phyloP scores from a whole-genome alignment of 495 filamentous ascomycete species.

The Aspergillus olivimuriae region DNA sequence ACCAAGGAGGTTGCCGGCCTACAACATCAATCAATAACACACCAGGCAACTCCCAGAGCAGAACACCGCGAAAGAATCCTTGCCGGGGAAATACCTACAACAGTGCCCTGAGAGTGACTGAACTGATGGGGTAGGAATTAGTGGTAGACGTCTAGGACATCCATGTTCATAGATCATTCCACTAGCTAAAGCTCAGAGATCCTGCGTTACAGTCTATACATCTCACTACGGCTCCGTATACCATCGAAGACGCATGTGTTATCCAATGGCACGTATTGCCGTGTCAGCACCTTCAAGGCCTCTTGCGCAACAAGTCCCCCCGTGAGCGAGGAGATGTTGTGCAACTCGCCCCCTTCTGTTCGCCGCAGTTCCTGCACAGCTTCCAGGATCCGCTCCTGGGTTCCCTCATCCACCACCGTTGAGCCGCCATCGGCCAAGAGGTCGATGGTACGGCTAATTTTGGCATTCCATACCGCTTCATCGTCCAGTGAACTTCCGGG shows the following conservation, averaged over 20 bases:
- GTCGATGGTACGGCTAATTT: constrained; percentile 36
- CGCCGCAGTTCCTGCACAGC: constrained; percentile 63
- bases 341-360: constrained; percentile 79
- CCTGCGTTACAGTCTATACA: constrained; percentile 39
- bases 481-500: constrained; percentile 25
- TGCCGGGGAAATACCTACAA: too few relatives aligned
- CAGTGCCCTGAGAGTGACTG: too few relatives aligned
- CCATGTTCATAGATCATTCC: too few relatives aligned
- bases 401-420: constrained; percentile 31
- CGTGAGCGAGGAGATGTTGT: constrained; percentile 86
- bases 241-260: constrained; percentile 94
- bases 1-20: too few relatives aligned
- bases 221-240: constrained; percentile 68
- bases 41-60: too few relatives aligned
- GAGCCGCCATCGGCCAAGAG: constrained; percentile 44
- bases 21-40: too few relatives aligned
- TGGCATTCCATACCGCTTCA: constrained; percentile 29
- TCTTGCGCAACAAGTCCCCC: constrained; percentile 95
- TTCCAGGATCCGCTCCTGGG: constrained; percentile 38
- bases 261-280: constrained; percentile 93
- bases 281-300: constrained; percentile 90
- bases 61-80: too few relatives aligned
- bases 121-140: too few relatives aligned
- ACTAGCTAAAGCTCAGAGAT: too few relatives aligned
- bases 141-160: too few relatives aligned